Conservation (phyloP, 2,329 filamentous ascomycete genomes). For the Diaporthe longicolla region DNA sequence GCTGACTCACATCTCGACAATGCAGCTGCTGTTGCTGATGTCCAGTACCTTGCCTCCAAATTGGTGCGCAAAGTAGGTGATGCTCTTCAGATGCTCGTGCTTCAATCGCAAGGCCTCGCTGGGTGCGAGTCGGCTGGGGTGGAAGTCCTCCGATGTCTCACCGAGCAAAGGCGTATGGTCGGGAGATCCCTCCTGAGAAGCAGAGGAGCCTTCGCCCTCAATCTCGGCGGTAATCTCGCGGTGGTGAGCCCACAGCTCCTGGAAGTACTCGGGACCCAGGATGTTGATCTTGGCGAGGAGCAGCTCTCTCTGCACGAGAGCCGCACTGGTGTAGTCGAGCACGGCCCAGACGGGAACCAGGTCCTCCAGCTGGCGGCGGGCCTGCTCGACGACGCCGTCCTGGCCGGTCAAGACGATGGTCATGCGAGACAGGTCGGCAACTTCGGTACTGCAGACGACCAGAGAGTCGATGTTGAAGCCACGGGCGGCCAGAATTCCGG, state of each 20-base stretch:
- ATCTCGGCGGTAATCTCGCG: constrained; percentile 80
- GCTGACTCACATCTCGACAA: constrained; percentile 90
- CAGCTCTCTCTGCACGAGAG: constrained; percentile 95
- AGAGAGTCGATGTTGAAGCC: constrained; percentile 99
- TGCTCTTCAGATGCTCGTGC: constrained; percentile 95
- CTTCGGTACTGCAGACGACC: constrained; percentile 97
- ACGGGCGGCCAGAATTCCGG: constrained; percentile 93
- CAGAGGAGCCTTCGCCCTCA: constrained; percentile 58
- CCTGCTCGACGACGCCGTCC: constrained; percentile 97
- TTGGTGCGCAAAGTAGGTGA: constrained; percentile 96
- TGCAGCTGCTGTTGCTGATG: constrained; percentile 98
- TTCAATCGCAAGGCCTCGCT: constrained; percentile 95
- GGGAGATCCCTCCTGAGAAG: constrained; percentile 47
- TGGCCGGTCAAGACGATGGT: constrained; percentile 97
- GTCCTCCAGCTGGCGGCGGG: constrained; percentile 93
- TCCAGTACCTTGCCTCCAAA: constrained; percentile 98
- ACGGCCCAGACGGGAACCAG: constrained; percentile 98
- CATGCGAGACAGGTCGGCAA: constrained; percentile 97
- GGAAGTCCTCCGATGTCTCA: constrained; percentile 77
- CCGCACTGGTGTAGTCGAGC: constrained; percentile 92
- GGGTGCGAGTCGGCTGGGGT: constrained; percentile 87
- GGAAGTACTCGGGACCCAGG: constrained; percentile 96
- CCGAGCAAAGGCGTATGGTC: constrained; percentile 57
- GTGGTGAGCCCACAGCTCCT: constrained; percentile 95
- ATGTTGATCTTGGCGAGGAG: constrained; percentile 97